Evolutionary conservation across 2,329 filamentous ascomycete species (phyloP).

Genomic region (Thelonectria rubi): DNA sequence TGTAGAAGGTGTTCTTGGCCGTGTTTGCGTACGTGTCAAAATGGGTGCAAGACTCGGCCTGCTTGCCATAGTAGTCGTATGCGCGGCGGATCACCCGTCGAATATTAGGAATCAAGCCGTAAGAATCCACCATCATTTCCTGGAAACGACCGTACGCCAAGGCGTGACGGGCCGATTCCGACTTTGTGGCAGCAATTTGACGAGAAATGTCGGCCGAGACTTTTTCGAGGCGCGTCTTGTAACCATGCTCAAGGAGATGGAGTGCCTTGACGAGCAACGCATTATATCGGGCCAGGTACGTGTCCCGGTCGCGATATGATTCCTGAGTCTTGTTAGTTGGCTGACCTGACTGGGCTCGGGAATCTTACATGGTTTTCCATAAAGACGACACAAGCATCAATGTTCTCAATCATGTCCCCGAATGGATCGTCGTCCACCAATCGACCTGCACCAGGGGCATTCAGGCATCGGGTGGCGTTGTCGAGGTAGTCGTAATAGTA

Average conservation of each 20-base stretch:
- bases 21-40: constrained; percentile 64
- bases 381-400: constrained; percentile 92
- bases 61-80: constrained; percentile 62
- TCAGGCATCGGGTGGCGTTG: constrained; percentile 86
- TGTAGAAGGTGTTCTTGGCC: constrained; percentile 62
- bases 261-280: constrained; percentile 76
- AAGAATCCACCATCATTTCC: constrained; percentile 65
- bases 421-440: constrained; percentile 87
- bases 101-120: constrained; percentile 64
- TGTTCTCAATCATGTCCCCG: constrained; percentile 83
- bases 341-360: no score
- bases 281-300: constrained; percentile 88
- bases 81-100: constrained; percentile 61
- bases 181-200: constrained; percentile 64
- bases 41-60: constrained; percentile 53
- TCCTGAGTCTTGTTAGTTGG: constrained; percentile 58
- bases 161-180: constrained; percentile 67
- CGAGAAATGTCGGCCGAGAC: constrained; percentile 63
- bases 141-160: constrained; percentile 68
- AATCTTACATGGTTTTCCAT: constrained; percentile 82
- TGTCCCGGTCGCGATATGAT: constrained; percentile 85
- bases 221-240: constrained; percentile 61
- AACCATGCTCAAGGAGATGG: constrained; percentile 68
- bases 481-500: constrained; percentile 96
- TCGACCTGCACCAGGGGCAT: constrained; percentile 88